Conservation (phyloP, 306 rosid species). For the Prunus persica region DNA sequence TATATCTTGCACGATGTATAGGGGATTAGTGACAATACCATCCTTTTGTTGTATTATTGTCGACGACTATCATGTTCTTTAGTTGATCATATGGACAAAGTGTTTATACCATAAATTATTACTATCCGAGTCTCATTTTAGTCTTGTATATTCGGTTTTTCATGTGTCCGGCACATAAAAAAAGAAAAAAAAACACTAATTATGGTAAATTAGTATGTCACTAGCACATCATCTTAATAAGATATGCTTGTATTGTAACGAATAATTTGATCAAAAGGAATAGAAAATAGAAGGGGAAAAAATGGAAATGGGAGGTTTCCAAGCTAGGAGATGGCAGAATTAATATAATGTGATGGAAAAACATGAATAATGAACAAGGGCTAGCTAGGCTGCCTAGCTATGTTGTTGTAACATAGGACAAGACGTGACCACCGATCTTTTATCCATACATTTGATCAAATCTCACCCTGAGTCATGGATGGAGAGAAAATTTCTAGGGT, state of each 20-base stretch:
- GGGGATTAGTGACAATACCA: slow-evolving; percentile 36
- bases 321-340: not conserved
- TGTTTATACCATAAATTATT: not conserved
- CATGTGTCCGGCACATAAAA: too few relatives aligned
- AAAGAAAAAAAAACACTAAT: too few relatives aligned
- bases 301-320: not conserved
- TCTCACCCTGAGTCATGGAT: not conserved
- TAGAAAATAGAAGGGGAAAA: not conserved
- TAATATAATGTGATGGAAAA: not conserved
- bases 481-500: too few relatives aligned
- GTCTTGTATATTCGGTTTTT: not conserved
- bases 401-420: not conserved
- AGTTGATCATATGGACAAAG: too few relatives aligned
- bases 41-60: slow-evolving; percentile 15
- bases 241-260: not conserved
- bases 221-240: too few relatives aligned
- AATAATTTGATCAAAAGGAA: too few relatives aligned
- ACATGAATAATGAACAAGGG: not conserved
- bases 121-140: too few relatives aligned
- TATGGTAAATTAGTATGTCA: too few relatives aligned
- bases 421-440: not conserved
- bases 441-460: not conserved
- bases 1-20: slow-evolving; percentile 13
- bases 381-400: not conserved
- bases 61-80: not conserved